Percentiles rank a stretch among this genome's conserved stretches.
Conservation (phyloP, 495 filamentous ascomycete species). For the Cercophora sp. region DNA sequence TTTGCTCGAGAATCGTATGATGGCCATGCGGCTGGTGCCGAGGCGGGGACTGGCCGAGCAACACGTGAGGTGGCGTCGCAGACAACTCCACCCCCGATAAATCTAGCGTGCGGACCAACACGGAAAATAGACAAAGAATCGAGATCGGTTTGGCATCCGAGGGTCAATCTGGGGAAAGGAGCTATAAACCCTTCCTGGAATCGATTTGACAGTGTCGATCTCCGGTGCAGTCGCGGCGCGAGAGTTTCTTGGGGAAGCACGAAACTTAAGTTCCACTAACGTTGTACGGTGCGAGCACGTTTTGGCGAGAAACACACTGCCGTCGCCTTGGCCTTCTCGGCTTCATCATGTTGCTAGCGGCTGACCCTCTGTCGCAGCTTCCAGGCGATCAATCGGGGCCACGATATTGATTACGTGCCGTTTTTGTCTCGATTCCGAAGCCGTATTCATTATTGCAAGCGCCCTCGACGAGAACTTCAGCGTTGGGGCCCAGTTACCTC, state of each 20-base stretch:
- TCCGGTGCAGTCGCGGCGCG: neutral
- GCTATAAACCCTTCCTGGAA: neutral
- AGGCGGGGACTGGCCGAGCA: neutral
- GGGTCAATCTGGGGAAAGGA: neutral
- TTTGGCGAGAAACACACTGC: neutral
- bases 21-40: constrained; percentile 18
- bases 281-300: neutral
- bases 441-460: too few relatives aligned
- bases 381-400: neutral
- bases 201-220: neutral
- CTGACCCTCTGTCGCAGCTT: too few relatives aligned
- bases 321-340: neutral
- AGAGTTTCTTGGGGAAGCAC: too few relatives aligned
- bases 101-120: neutral
- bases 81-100: neutral
- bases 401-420: neutral
- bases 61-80: constrained; percentile 4
- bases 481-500: too few relatives aligned
- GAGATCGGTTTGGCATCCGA: too few relatives aligned
- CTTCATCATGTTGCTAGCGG: too few relatives aligned
- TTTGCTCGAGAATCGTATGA: constrained; percentile 30
- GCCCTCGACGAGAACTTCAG: too few relatives aligned
- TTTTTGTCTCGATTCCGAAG: too few relatives aligned
- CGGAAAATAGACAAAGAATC: neutral
- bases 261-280: too few relatives aligned